Evolutionary conservation across 495 filamentous ascomycete species (phyloP).

Genomic region (Neurospora hispaniola): DNA sequence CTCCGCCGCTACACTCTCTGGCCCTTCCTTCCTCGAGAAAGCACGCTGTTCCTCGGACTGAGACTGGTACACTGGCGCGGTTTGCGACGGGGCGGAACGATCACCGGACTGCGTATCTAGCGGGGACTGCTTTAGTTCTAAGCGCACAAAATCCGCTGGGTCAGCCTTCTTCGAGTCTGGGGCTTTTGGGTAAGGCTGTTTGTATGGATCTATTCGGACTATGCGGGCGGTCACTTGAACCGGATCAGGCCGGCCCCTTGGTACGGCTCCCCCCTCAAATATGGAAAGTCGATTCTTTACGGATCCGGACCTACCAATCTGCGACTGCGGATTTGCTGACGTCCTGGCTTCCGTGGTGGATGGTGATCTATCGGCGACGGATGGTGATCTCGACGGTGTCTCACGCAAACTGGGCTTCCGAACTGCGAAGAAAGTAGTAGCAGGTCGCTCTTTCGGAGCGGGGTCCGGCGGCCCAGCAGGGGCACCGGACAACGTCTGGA

Average conservation of each 20-base stretch:
- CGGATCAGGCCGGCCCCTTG: constrained; percentile 48
- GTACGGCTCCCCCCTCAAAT: constrained; percentile 32
- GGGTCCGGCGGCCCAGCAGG: constrained; percentile 16
- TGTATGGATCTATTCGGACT: constrained; percentile 43
- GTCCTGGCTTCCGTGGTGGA: constrained; percentile 25
- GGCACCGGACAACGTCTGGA: constrained; percentile 58
- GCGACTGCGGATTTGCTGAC: constrained; percentile 27
- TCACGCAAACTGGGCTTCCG: constrained; percentile 33
- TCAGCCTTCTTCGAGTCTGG: constrained; percentile 27
- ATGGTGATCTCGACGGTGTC: constrained; percentile 30
- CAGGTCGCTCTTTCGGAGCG: constrained; percentile 21
- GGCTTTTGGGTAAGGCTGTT: constrained; percentile 33
- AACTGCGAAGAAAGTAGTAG: constrained; percentile 43
- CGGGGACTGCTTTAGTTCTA: constrained; percentile 61
- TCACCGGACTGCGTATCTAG: constrained; percentile 52
- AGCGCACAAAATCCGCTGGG: constrained; percentile 29
- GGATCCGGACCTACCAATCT: constrained; percentile 31
- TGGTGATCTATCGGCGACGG: constrained; percentile 32
- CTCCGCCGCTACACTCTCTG: constrained; percentile 8
- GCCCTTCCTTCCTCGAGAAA: not conserved
- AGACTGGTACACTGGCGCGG: constrained; percentile 4
- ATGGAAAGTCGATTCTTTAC: constrained; percentile 36
- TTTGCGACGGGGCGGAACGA: constrained; percentile 1
- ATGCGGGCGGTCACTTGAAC: constrained; percentile 76
- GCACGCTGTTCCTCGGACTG: constrained; percentile 20